Evolutionary conservation across 805 yeast genomes (phyloP), one percentile per base, ranked within the genome.

Genomic region (Candida andamanensis): DNA sequence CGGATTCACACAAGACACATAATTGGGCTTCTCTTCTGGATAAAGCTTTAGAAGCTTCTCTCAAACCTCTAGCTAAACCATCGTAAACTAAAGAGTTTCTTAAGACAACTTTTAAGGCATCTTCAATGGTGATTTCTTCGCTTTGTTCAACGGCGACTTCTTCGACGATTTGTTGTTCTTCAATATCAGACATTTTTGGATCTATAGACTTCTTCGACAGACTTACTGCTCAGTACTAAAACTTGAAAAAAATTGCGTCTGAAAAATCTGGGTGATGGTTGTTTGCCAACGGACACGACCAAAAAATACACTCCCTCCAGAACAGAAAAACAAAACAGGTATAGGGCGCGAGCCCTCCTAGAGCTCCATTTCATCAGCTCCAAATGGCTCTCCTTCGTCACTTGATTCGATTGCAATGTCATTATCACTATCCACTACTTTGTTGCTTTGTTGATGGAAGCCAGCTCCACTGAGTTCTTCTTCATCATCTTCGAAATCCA

Each of bases 1-100:
- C 97, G 54, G 97, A 80, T 76, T 90, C 97, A 73, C 95, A 87
- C 58, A 92, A 78, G 64, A 92, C 95, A 76, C 89, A 83, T 68
- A 92, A 78, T 75, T 90, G 95, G 56, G 97, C 99, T 74, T 89
- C 94, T 70, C 95, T 86, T 72, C 86, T 78, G 63, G 95, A 78
- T 56, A 92, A 80, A 71, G 97, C 97, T 85, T 92, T 92, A 64
- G 97, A 85, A 54, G 97, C 94, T 79, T 92, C 98, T 81, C 97
- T 92, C 71, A 92, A 82, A 81, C 99, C 99, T 79, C 99, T 90
- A 69, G 97, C 97, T 73, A 92, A 85, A 75, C 99, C 98, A 69
- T 90, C 97, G 78, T 87, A 95, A 63, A 90, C 85, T 68, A 92
- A 80, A 56, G 99, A 80, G 69, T 92, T 87, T 82, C 95, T 89